A percentile compares a stretch with the other conserved stretches of the same genome.
These are phyloP conservation scores for Penicillium janthinellum DNA, from an alignment of 2,329 filamentous ascomycete species.

Conservation along the genomic window DNA sequence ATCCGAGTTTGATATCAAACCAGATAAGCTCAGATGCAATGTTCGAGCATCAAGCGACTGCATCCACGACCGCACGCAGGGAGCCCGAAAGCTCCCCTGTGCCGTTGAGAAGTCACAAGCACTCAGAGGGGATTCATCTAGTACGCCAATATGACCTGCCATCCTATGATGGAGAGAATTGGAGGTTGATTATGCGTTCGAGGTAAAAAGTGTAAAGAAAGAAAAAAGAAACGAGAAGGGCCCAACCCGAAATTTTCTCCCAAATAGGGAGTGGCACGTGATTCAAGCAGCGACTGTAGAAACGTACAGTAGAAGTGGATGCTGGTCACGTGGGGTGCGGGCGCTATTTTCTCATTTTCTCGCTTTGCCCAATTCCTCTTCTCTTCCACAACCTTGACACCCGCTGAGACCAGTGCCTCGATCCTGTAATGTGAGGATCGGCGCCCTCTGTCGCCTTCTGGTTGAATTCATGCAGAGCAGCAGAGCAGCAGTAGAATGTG, in stretches of 20 bases:
- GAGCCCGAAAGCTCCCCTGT: conserved; percentile 29
- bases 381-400: background rate
- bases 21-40: conserved; percentile 23
- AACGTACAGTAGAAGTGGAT: background rate
- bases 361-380: conserved; percentile 2
- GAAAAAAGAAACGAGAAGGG: conserved; percentile 16
- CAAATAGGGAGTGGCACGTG: conserved; percentile 22
- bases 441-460: background rate
- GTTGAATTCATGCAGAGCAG: background rate
- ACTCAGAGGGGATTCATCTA: conserved; percentile 39
- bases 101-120: conserved; percentile 37
- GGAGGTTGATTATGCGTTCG: conserved; percentile 55
- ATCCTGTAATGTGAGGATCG: conserved; percentile 22
- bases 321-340: conserved; percentile 16
- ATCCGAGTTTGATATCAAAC: background rate
- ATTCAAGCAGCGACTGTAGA: background rate
- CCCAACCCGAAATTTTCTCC: conserved; percentile 13
- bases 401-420: background rate
- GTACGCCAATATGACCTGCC: conserved; percentile 54
- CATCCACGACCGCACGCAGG: conserved; percentile 35
- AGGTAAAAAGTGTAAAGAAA: conserved; percentile 44
- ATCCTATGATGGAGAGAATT: conserved; percentile 45
- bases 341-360: conserved; percentile 4
- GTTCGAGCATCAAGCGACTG: conserved; percentile 45
- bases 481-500: background rate